Conservation (phyloP, 495 filamentous ascomycete species). For the Tuber indicum region DNA sequence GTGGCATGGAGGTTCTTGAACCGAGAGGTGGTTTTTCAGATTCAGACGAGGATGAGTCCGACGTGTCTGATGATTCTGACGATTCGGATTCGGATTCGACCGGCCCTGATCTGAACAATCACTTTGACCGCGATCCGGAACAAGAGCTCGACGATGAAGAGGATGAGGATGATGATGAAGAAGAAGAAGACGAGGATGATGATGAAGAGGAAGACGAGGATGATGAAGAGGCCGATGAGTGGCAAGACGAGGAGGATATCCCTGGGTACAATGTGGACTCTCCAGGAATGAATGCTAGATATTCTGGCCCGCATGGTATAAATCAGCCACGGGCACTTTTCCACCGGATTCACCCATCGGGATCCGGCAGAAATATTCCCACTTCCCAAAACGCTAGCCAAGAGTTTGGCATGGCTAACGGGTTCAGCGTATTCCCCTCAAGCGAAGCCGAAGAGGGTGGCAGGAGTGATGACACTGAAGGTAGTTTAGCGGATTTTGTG, state of each 20-base stretch:
- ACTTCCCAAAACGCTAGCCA: not conserved
- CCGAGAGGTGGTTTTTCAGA: slow-evolving; percentile 33
- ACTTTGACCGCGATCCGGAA: slow-evolving; percentile 9
- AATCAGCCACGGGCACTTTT: not conserved
- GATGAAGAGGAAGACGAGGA: slow-evolving; percentile 39
- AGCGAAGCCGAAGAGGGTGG: slow-evolving; percentile 41
- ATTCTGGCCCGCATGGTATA: not conserved
- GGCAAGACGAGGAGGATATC: not conserved
- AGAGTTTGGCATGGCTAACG: not conserved
- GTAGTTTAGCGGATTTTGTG: slow-evolving; percentile 35
- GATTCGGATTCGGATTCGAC: slow-evolving; percentile 42
- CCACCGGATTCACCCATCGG: not conserved
- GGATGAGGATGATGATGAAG: slow-evolving; percentile 45
- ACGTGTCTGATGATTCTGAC: slow-evolving; percentile 26
- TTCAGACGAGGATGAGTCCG: slow-evolving; percentile 37
- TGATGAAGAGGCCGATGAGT: slow-evolving; percentile 9
- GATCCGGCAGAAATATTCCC: not conserved
- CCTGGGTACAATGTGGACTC: not conserved
- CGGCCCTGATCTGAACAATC: slow-evolving; percentile 26
- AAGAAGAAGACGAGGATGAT: slow-evolving; percentile 41
- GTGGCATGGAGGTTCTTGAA: slow-evolving; percentile 46
- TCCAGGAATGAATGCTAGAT: not conserved
- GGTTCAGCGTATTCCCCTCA: not conserved
- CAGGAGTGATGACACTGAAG: slow-evolving; percentile 39
- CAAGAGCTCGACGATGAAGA: slow-evolving; percentile 21